Evolutionary conservation across 2,329 filamentous ascomycete species (phyloP), one percentile per base, ranked within the genome.

Genomic region (Monilinia fructicola): DNA sequence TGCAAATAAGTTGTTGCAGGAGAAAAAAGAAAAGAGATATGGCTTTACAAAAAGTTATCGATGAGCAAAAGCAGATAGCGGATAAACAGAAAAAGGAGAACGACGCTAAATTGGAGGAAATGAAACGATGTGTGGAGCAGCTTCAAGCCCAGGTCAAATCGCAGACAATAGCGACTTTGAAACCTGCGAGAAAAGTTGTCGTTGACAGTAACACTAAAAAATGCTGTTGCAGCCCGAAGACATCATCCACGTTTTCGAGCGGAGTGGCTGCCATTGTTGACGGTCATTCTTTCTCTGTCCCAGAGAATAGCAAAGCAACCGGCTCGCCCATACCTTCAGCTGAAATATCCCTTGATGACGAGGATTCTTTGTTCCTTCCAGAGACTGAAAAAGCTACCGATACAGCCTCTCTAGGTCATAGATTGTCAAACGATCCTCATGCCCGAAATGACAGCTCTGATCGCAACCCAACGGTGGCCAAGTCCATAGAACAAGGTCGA

Each of bases 301-400:
- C 5, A 35, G 31, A 35, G 31, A 35, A 5, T 23, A 12, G 40
- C 7, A 42, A 16, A 42, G 4, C 38, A 18, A 21, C 23, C 14
- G 23, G 9, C 44, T 28, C 10, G 23, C 26, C 64, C 35, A 26
- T 21, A 3, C 23, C 38, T 54, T 18, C 26, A n/a, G 56, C 54
- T 4, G 28, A 35, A 11, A 63, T 62, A 31, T 48, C 56, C 2
- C 11, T 66, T 18, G 65, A 64, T 18, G 66, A 70, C 12, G 67
- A 67, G 31, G 67, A 70, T 21, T 67, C 69, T 31, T 46, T 70
- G 23, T 70, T 70, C 28, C 7, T 70, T 23, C 66, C 66, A 54
- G 54, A 65, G 9, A 60, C 46, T 38, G 26, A 35, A 50, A 38
- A 12, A 3, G 11, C 28, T 21, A 16, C 16, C 21, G 28, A 14